Base-by-base conservation (phyloP, 108 stramenopile species). In the Epipyxis sp. region DNA sequence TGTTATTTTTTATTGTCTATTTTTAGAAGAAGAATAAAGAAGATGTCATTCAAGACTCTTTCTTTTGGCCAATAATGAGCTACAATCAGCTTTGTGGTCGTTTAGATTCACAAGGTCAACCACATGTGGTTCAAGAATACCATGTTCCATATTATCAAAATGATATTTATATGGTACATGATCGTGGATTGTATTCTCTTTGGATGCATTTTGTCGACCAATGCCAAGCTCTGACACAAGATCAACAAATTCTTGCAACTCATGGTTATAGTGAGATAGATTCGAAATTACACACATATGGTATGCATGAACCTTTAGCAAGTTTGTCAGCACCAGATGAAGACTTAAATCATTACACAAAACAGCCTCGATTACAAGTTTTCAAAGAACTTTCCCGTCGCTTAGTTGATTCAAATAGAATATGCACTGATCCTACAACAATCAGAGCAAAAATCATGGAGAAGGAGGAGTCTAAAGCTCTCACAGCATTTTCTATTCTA, bases 141-240 rank as follows among this genome's bases (percentile, higher is more conserved):
- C 10, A 32, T 3, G 61, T 65, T 37, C 61, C 61, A 10, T 32
- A 16, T 25, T 32, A 16, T 65, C 61, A 65, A 25, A 32, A 16
- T 3, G 61, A 65, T 6, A 16, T 6, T 35, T 65, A 35, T 32
- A 6, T 6, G 6, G 30, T 16, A 6, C 61, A 65, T 37, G 61
- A 65, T 37, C 13, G 34, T 32, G 61, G 30, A 10, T 16, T 65
- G 3, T 65, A 65, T 37, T 65, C 61, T 16, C 20, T 65, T 16
- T 65, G 61, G 61, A 65, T 65, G 61, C 61, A 65, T 65, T 65
- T 65, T 37, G 61, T 65, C 13, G 61, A 65, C 25, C 34, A 32
- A 10, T 65, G 61, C 35, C 34, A 16, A 16, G 61, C 61, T 65
- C n/a, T n/a, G n/a, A n/a, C n/a, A n/a, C n/a, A n/a, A n/a, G n/a